These are phyloP conservation scores for Termitomyces sp. DNA, from an alignment of 768 basidiomycete genomes.

Conservation along the genomic window DNA sequence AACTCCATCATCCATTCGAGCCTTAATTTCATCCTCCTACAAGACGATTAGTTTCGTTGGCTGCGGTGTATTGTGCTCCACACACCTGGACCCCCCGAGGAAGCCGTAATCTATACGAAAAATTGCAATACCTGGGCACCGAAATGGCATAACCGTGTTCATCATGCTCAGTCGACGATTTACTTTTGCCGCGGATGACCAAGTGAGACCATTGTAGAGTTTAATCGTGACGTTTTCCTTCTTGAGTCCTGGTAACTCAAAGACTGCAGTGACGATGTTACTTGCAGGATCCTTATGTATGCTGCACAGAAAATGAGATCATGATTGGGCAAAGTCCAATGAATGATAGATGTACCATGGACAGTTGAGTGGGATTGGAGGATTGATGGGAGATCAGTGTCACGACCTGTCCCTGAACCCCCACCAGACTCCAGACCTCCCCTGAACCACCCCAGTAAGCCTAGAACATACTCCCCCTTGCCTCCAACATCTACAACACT, in stretches of 20 bases:
- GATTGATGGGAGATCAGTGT: too few relatives aligned
- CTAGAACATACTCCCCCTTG: too few relatives aligned
- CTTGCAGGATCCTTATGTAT: slow-evolving; percentile 38
- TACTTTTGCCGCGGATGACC: slow-evolving; percentile 40
- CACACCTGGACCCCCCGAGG: slow-evolving; percentile 31
- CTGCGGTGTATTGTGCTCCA: not conserved
- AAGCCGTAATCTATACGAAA: slow-evolving; percentile 42
- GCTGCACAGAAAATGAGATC: slow-evolving; percentile 16
- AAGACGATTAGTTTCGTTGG: not conserved
- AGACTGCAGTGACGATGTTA: slow-evolving; percentile 41
- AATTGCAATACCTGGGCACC: slow-evolving; percentile 44
- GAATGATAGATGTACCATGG: slow-evolving; percentile 13
- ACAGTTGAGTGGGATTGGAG: too few relatives aligned
- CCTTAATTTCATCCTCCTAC: slow-evolving; percentile 41
- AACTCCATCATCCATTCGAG: slow-evolving; percentile 41
- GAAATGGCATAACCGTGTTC: slow-evolving; percentile 35
- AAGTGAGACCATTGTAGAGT: slow-evolving; percentile 41
- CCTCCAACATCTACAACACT: too few relatives aligned
- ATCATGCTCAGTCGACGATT: slow-evolving; percentile 23
- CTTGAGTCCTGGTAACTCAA: slow-evolving; percentile 51
- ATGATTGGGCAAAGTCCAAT: not conserved
- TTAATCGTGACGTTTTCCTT: slow-evolving; percentile 44
- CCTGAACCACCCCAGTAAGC: too few relatives aligned
- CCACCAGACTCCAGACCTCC: too few relatives aligned
- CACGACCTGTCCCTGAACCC: too few relatives aligned